Conservation (phyloP, 1,139 yeast genomes). For the Saccharomyces hybrid region DNA sequence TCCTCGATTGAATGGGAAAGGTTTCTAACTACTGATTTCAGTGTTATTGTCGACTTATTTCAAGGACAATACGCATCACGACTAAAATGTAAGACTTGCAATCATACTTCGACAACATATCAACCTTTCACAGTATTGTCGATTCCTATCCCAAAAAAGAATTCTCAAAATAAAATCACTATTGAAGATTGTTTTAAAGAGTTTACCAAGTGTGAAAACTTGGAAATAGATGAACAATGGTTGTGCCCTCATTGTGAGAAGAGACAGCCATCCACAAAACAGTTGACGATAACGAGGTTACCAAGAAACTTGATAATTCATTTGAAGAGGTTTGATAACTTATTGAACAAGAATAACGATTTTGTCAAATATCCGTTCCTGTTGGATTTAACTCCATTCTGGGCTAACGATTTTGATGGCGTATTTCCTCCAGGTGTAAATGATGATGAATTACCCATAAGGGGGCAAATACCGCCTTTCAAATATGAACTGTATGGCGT, state of each 20-base stretch:
- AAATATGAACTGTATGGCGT: conserved; percentile 73
- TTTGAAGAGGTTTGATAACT: conserved; percentile 63
- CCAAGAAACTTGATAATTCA: conserved; percentile 70
- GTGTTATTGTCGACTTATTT: conserved; percentile 75
- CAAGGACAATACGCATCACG: conserved; percentile 88
- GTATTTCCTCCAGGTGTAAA: conserved; percentile 35
- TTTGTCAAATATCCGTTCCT: conserved; percentile 38
- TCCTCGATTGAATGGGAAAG: conserved; percentile 94
- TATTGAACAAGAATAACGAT: conserved; percentile 31
- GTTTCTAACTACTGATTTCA: conserved; percentile 74
- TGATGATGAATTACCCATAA: conserved; percentile 42
- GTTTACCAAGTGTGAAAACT: conserved; percentile 57
- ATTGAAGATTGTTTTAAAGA: conserved; percentile 60
- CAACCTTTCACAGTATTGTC: conserved; percentile 72
- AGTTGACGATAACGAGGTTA: conserved; percentile 58
- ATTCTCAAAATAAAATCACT: conserved; percentile 12
- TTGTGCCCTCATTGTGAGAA: conserved; percentile 73
- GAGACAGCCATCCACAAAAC: conserved; percentile 60
- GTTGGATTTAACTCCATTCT: conserved; percentile 65
- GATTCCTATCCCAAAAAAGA: conserved; percentile 53
- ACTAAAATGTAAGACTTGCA: conserved; percentile 68
- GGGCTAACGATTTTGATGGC: conserved; percentile 50
- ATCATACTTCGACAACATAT: conserved; percentile 76
- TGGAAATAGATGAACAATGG: conserved; percentile 86
- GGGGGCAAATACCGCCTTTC: conserved; percentile 79